Base-by-base conservation (phyloP, 2,329 filamentous ascomycete species). In the Nemania sp. region DNA sequence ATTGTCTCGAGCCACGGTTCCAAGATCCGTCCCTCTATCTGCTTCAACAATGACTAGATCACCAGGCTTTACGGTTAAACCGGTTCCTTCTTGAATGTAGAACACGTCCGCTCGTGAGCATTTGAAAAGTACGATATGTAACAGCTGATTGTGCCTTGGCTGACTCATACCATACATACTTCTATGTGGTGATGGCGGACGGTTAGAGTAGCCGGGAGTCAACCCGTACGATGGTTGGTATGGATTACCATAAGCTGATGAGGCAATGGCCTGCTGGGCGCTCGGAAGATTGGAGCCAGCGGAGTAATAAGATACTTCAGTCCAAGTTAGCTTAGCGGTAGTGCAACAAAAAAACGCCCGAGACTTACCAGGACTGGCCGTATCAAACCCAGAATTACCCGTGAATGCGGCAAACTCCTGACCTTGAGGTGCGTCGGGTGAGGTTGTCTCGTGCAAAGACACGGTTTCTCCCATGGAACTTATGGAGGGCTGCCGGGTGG, bases 21-120 rank as follows among this genome's bases (percentile, higher is more conserved):
- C 97, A 41, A 99, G 87, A 77, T 99, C 97, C 24, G 94, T 97
- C 53, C 96, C 96, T 70, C 96, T 93, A 79, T 99, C 97, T 26
- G 96, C 96, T 81, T 99, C 96, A 20, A 98, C 94, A 73, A 99
- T 98, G 69, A 99, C 97, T 60, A 98, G 85, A 77, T 99, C 96
- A 35, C 96, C 96, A 20, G 91, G 90, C 75, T 94, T 96, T 62
- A 98, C 92, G 22, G 92, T 92, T 35, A 99, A 86, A 2, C 96
- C 96, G 5, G 94, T 98, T 68, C 95, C 94, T 79, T 98, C 94
- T 79, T 97, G 94, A 38, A 98, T 93, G 80, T 97, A 98, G 79
- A 98, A 99, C 10, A 98, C 93, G 77, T 98, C 96, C 43, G 95
- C 94, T 69, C 96, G 89, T 41, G 93, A 93, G 78, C 94, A 98